These are phyloP conservation scores for Colletotrichum sidae DNA, from an alignment of 2,329 filamentous ascomycete genomes.

Conservation along the genomic window DNA sequence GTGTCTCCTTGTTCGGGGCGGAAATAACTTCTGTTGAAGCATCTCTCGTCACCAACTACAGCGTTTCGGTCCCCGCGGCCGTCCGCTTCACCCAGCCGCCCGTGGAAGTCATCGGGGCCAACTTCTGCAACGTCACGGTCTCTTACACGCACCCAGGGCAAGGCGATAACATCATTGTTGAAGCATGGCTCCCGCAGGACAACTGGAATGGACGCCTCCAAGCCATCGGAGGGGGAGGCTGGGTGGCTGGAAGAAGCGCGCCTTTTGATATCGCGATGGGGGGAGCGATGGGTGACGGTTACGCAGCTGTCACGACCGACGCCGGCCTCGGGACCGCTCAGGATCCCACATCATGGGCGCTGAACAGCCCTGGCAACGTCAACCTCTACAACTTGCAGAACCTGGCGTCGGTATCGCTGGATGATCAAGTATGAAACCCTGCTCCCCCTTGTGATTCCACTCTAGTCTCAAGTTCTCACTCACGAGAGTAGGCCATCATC, in stretches of 20 bases:
- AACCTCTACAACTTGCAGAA: conserved; percentile 46
- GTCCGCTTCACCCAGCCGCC: conserved; percentile 18
- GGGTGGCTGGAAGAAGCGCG: conserved; percentile 37
- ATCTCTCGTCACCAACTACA: conserved; percentile 16
- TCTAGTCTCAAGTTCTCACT: background rate
- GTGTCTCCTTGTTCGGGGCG: conserved; percentile 9
- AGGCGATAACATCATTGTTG: conserved; percentile 40
- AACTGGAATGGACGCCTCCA: conserved; percentile 47
- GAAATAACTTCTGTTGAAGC: conserved; percentile 4
- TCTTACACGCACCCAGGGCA: conserved; percentile 43
- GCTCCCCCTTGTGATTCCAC: too few relatives aligned
- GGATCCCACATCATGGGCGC: conserved; percentile 24
- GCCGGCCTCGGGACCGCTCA: conserved; percentile 33
- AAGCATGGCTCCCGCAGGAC: conserved; percentile 41
- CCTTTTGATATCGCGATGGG: conserved; percentile 36
- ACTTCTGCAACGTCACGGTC: conserved; percentile 45
- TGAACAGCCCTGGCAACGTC: conserved; percentile 36
- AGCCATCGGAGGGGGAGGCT: conserved; percentile 47
- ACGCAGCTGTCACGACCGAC: conserved; percentile 39
- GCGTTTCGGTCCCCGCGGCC: background rate
- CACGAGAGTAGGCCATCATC: conserved; percentile 47
- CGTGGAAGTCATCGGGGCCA: conserved; percentile 19
- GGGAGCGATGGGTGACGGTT: conserved; percentile 38
- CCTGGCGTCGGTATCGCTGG: conserved; percentile 49
- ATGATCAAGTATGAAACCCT: conserved; percentile 41